These are phyloP conservation scores for Dillenia turbinata DNA, from an alignment of 164 flowering plant genomes.

Conservation along the genomic window DNA sequence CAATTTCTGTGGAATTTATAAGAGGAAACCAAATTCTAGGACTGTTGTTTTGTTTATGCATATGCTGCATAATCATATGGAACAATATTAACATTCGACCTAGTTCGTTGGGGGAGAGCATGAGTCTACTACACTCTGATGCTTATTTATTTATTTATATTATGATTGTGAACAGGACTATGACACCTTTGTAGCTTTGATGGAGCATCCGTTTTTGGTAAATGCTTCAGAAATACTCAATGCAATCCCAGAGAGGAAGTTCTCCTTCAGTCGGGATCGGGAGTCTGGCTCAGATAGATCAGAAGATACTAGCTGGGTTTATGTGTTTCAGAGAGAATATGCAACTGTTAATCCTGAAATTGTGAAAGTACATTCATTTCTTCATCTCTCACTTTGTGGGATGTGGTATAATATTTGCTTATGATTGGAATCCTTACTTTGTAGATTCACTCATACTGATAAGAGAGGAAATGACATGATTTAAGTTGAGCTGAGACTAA, in stretches of 20 bases:
- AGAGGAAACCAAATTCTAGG: too few species aligned
- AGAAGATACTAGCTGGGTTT: conserved; percentile 44
- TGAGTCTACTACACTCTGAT: too few species aligned
- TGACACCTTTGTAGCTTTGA: conserved; percentile 33
- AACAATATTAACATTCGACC: too few species aligned
- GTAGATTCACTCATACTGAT: too few species aligned
- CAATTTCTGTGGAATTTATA: too few species aligned
- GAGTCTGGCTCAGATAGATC: conserved; percentile 16
- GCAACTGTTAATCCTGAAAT: conserved; percentile 85
- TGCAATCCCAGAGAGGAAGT: conserved; percentile 39
- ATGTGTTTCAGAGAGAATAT: conserved; percentile 88
- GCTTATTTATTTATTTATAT: too few species aligned
- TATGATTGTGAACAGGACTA: conserved; percentile 33
- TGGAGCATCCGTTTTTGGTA: conserved; percentile 54
- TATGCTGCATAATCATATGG: too few species aligned
- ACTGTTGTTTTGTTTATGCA: too few species aligned
- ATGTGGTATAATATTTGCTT: background rate
- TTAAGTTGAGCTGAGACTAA: too few species aligned
- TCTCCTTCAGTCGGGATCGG: conserved; percentile 24
- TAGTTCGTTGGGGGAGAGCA: too few species aligned
- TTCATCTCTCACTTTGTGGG: background rate
- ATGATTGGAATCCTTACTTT: too few species aligned
- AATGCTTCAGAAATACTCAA: conserved; percentile 53
- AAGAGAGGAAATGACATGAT: too few species aligned
- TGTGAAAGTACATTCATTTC: conserved; percentile 53